Evolutionary conservation across 208 protist genomes (phyloP).

Genomic region (Trichomonas gallinae): DNA sequence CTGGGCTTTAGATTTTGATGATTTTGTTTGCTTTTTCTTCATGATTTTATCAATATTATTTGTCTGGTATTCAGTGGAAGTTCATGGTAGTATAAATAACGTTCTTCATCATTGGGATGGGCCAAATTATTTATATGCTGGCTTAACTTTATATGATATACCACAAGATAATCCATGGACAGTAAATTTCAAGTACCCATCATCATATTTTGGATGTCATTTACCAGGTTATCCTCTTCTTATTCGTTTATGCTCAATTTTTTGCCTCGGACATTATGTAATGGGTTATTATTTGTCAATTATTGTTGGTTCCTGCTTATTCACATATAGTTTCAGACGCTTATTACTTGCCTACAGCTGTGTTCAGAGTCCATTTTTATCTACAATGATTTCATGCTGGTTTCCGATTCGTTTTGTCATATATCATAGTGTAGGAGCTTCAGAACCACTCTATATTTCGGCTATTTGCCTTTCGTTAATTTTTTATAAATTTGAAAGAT

Average conservation of each 20-base stretch:
- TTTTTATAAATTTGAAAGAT: not conserved
- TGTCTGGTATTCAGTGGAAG: not conserved
- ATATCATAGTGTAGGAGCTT: not conserved
- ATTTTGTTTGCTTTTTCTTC: not conserved
- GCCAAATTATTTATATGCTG: not conserved
- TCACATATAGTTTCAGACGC: not conserved
- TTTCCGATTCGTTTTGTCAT: not conserved
- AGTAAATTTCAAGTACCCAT: not conserved
- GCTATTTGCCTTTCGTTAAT: not conserved
- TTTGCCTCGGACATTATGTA: not conserved
- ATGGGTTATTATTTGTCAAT: not conserved
- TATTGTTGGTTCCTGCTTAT: not conserved
- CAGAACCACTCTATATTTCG: not conserved
- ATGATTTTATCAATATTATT: not conserved
- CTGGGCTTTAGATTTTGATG: not conserved
- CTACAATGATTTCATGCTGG: not conserved
- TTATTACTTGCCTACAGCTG: not conserved
- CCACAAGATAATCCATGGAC: not conserved
- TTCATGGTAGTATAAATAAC: not conserved
- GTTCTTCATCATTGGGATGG: not conserved
- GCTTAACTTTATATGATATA: not conserved
- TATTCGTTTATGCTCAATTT: not conserved
- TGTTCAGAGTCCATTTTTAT: not conserved
- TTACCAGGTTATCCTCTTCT: not conserved
- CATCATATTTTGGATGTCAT: constrained; percentile 22